Percentiles rank a stretch among this genome's conserved stretches.
These are phyloP conservation scores for apple (Malus domestica) DNA, from an alignment of 306 rosid species.

Conservation along the genomic window ASM211411v1 NC_041797.1:33319001-33319500, in stretches of 20 bases:
- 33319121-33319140: not conserved
- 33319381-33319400: slow-evolving; percentile 92
- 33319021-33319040: slow-evolving; percentile 45
- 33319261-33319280: not conserved
- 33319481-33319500: not conserved
- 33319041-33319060: slow-evolving; percentile 64
- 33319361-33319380: slow-evolving; percentile 84
- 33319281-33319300: not conserved
- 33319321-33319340: not conserved
- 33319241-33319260: slow-evolving; percentile 37
- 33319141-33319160: not conserved
- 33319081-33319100: slow-evolving; percentile 13
- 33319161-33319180: slow-evolving; percentile 38
- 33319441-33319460: not conserved
- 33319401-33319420: slow-evolving; percentile 79
- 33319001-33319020: slow-evolving; percentile 33
- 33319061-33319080: slow-evolving; percentile 33
- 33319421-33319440: slow-evolving; percentile 54
- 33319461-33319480: not conserved
- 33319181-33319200: slow-evolving; percentile 47
- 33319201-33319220: slow-evolving; percentile 44
- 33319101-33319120: not conserved
- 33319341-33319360: slow-evolving; percentile 41
- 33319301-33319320: not conserved
- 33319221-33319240: slow-evolving; percentile 54